Evolutionary conservation across 495 filamentous ascomycete genomes (phyloP).

Genomic region (Staphylotrichum longicolle): DNA sequence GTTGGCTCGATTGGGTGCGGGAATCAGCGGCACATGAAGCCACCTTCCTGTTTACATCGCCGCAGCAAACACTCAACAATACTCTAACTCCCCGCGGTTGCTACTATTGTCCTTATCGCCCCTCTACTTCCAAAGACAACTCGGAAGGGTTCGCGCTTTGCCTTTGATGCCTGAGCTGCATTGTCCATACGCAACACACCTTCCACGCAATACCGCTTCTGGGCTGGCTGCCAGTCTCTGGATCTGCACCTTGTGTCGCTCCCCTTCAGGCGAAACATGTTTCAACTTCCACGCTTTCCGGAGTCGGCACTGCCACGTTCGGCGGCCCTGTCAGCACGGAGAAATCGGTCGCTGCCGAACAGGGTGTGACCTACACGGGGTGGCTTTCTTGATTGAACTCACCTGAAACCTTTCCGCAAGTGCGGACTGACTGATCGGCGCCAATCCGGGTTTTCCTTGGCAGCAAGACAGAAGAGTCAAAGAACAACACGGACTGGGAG

Average conservation of each 20-base stretch:
- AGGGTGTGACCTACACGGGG: not conserved
- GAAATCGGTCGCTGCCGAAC: not conserved
- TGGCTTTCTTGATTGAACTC: not conserved
- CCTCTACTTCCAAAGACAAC: too few relatives aligned
- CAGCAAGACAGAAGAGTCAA: not conserved
- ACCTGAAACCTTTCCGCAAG: constrained; percentile 6
- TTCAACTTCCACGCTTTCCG: constrained; percentile 14
- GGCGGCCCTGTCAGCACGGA: not conserved
- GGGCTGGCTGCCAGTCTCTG: too few relatives aligned
- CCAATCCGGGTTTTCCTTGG: not conserved
- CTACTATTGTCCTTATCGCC: not conserved
- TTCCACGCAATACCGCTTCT: too few relatives aligned
- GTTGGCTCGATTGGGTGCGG: too few relatives aligned
- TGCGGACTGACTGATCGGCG: not conserved
- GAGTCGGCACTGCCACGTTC: not conserved
- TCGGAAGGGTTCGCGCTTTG: too few relatives aligned
- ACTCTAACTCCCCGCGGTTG: not conserved
- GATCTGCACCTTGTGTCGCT: not conserved
- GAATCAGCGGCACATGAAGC: not conserved
- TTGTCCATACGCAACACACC: too few relatives aligned
- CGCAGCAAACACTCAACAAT: not conserved
- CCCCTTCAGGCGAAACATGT: constrained; percentile 22
- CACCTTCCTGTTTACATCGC: constrained; percentile 5
- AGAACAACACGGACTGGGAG: not conserved
- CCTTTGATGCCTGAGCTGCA: too few relatives aligned